Base-by-base conservation (phyloP, 495 filamentous ascomycete species). In the Entonaema liquescens region DNA sequence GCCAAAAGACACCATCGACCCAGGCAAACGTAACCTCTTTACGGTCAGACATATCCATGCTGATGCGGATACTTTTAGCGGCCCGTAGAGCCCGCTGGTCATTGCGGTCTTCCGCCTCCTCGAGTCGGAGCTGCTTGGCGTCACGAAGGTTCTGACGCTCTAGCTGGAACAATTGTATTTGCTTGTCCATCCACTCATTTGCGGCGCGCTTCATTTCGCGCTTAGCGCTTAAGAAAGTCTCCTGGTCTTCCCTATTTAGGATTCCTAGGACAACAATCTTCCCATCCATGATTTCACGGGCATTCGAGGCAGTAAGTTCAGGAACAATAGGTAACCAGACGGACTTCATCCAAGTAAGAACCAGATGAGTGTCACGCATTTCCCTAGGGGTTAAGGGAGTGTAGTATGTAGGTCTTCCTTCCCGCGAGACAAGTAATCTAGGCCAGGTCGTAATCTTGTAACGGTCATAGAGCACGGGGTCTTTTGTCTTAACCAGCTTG, bases 241-340 rank as follows among this genome's bases (percentile, higher is more conserved):
- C 91, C 35, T 89, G 82, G 49, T 93, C 88, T 11, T 92, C 90
- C 15, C 94, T 88, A 74, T 89, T 92, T 26, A 99, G 81, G 21
- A 99, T 91, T 12, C 92, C 96, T 15, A 99, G 88, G 0, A 99
- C 95, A 28, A 98, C 95, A 33, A 91, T 89, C 78, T 93, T 94
- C 62, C 92, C 92, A 74, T 93, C 89, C 94, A 98, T 98, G 68
- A 99, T 92, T 79, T 98, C 93, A 54, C 88, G 87, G 0, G 95
- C 93, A 77, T 99, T 99, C 23, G 90, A 88, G 23, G 92, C 93
- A 0, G 92, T 97, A 26, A 99, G 87, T 76, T 99, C 95, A 2
- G 95, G 95, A 17, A 99, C 93, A 60, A 99, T 95, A n/a, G 95
- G 95, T 33, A 97, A 85, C 96, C 96, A 99, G 23, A 97, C 93